Percentiles rank a stretch among this genome's conserved stretches.
Conservation (phyloP, 2,329 filamentous ascomycete genomes). For the Aspergillus oerlinghausenensis region DNA sequence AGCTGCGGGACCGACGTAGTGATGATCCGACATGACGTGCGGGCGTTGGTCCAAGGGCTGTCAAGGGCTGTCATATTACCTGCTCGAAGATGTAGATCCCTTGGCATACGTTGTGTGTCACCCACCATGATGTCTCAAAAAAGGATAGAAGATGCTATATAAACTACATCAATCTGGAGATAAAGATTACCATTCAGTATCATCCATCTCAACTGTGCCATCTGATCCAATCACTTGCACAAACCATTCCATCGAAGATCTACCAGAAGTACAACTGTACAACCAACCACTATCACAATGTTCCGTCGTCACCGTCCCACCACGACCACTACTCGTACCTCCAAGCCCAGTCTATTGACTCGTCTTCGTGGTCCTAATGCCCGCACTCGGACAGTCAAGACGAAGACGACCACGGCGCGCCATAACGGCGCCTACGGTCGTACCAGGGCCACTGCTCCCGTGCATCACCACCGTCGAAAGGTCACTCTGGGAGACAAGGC, state of each 20-base stretch:
- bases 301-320: constrained; percentile 14
- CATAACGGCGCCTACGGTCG: constrained; percentile 16
- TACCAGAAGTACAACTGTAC: neutral
- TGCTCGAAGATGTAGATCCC: neutral
- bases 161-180: neutral
- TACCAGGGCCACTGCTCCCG: constrained; percentile 43
- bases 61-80: neutral
- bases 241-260: neutral
- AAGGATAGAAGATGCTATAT: neutral
- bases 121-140: neutral
- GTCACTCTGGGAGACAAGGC: constrained; percentile 71
- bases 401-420: constrained; percentile 35
- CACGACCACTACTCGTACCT: constrained; percentile 37
- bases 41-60: too few relatives aligned
- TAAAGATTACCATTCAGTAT: neutral
- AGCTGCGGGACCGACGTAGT: neutral
- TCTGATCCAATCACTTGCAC: neutral
- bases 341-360: constrained; percentile 51
- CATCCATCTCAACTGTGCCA: neutral
- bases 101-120: neutral
- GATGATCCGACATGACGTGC: neutral
- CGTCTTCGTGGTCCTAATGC: constrained; percentile 45
- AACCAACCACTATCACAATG: neutral
- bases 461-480: constrained; percentile 63
- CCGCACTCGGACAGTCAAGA: constrained; percentile 32